Percentiles rank a stretch among this genome's conserved stretches.
phyloP scores from a whole-genome alignment of 2,329 filamentous ascomycete species.

The Diaporthe sp. region DNA sequence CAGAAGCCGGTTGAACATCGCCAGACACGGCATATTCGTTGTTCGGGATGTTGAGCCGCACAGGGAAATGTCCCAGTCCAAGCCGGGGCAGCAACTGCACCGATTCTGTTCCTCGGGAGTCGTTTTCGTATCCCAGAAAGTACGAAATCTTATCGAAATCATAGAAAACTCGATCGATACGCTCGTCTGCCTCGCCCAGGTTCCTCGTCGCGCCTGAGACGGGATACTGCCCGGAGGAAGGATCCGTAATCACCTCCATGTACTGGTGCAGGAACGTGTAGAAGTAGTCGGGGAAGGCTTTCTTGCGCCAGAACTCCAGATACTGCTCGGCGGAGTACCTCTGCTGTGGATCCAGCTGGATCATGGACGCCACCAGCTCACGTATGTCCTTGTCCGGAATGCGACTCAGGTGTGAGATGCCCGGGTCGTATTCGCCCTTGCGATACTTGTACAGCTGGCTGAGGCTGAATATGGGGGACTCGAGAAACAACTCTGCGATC shows the following conservation, averaged over 20 bases:
- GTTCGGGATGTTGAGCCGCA: constrained; percentile 88
- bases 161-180: constrained; percentile 91
- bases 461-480: constrained; percentile 96
- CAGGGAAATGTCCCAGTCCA: constrained; percentile 77
- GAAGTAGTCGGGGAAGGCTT: constrained; percentile 96
- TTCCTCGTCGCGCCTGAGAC: constrained; percentile 78
- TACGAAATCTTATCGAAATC: constrained; percentile 99
- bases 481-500: constrained; percentile 95
- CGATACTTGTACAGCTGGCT: constrained; percentile 97
- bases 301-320: constrained; percentile 89
- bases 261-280: constrained; percentile 98
- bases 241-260: constrained; percentile 95
- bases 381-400: constrained; percentile 90
- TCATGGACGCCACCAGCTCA: constrained; percentile 95
- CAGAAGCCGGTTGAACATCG: constrained; percentile 72
- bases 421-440: constrained; percentile 91
- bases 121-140: constrained; percentile 83
- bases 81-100: constrained; percentile 60
- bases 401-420: constrained; percentile 82
- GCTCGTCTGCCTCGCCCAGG: constrained; percentile 88
- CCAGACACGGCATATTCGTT: constrained; percentile 79
- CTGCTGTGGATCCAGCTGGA: constrained; percentile 91
- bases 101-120: constrained; percentile 49
- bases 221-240: constrained; percentile 81
- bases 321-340: constrained; percentile 96